Conservation (phyloP, 495 filamentous ascomycete genomes). For the Aspergillus taichungensis region DNA sequence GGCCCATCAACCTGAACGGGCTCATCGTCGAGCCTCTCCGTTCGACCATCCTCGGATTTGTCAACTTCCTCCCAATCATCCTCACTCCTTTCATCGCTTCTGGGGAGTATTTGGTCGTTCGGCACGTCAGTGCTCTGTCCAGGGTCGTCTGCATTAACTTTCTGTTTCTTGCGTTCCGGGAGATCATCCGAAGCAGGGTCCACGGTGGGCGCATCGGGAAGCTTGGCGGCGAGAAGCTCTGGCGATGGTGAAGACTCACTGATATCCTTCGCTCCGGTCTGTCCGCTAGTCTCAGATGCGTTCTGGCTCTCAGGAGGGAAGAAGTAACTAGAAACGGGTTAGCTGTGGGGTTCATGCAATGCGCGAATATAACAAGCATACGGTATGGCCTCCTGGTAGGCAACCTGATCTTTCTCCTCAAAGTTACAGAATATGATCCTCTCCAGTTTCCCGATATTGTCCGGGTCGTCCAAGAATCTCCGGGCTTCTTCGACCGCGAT, state of each 20-base stretch:
- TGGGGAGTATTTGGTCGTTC: background rate
- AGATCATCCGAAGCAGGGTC: conserved; percentile 18
- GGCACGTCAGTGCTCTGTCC: conserved; percentile 1
- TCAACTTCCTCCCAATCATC: conserved; percentile 35
- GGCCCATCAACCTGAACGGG: conserved; percentile 19
- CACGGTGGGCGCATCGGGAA: conserved; percentile 23
- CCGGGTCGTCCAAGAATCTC: conserved; percentile 53
- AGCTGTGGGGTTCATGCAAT: background rate
- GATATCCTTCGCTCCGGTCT: conserved; percentile 1
- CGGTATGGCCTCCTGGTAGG: conserved; percentile 65
- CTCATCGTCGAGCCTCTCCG: conserved; percentile 21
- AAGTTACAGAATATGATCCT: conserved; percentile 78
- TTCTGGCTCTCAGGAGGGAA: conserved; percentile 26
- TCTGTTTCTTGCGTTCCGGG: conserved; percentile 24
- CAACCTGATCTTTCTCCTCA: conserved; percentile 61
- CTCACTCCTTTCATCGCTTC: conserved; percentile 14
- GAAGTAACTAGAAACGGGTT: conserved; percentile 13
- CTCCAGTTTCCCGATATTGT: conserved; percentile 49
- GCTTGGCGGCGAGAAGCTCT: conserved; percentile 14
- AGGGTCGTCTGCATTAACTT: conserved; percentile 5
- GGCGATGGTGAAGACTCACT: conserved; percentile 16
- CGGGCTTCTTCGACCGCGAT: conserved; percentile 62
- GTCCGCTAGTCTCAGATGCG: conserved; percentile 2
- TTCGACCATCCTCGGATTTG: conserved; percentile 15
- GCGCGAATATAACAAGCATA: conserved; percentile 36